These are phyloP conservation scores for Monotropa hypopitys DNA, from an alignment of 179 eudicot genomes.

Conservation along the genomic window DNA sequence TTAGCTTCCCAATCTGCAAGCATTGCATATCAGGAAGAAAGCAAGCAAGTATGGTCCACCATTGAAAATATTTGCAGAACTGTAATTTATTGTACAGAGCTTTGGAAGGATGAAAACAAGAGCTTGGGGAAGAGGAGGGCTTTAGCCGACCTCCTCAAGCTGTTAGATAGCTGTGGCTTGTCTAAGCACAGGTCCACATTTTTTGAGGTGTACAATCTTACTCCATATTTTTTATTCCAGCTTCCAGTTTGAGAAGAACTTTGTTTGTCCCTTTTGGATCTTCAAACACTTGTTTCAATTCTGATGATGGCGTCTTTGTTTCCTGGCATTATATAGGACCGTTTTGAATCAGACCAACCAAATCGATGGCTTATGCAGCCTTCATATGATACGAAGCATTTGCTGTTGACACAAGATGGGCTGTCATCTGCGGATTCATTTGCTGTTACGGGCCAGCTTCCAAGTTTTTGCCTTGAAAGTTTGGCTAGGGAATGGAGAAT, in stretches of 20 bases:
- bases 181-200: slow-evolving; percentile 47
- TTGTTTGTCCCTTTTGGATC: background rate
- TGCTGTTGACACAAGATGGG: slow-evolving; percentile 35
- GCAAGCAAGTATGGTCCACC: slow-evolving; percentile 37
- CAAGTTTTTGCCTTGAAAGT: slow-evolving; percentile 17
- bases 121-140: slow-evolving; percentile 62
- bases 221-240: background rate
- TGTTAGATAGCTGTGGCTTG: slow-evolving; percentile 59
- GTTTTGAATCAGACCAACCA: slow-evolving; percentile 26
- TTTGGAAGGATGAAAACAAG: slow-evolving; percentile 71
- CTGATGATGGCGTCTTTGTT: slow-evolving; percentile 2
- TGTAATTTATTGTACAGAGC: slow-evolving; percentile 45
- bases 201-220: slow-evolving; percentile 23
- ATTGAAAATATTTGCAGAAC: slow-evolving; percentile 42
- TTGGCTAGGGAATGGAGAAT: slow-evolving; percentile 42
- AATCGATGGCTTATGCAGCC: slow-evolving; percentile 72
- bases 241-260: background rate
- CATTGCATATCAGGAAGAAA: slow-evolving; percentile 35
- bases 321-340: slow-evolving; percentile 32
- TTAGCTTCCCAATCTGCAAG: slow-evolving; percentile 22
- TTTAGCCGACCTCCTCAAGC: slow-evolving; percentile 53
- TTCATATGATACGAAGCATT: slow-evolving; percentile 64
- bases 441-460: slow-evolving; percentile 15
- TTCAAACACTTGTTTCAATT: background rate
- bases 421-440: slow-evolving; percentile 18